A percentile compares a stretch with the other conserved stretches of the same genome.
Conservation (phyloP, 805 yeast genomes). For the Yarrowia sp. region DNA sequence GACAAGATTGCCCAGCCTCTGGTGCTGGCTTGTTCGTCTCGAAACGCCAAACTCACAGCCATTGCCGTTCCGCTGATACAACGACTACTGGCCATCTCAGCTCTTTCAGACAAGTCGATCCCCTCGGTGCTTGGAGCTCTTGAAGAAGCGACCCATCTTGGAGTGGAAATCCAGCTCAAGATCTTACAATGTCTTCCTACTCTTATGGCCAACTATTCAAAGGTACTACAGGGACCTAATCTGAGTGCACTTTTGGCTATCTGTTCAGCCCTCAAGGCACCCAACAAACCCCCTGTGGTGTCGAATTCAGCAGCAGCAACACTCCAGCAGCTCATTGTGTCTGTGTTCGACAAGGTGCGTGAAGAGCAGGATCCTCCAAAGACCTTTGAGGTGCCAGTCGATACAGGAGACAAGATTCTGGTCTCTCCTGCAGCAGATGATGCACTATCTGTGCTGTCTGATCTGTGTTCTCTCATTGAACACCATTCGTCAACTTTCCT, state of each 20-base stretch:
- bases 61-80: slow-evolving; percentile 72
- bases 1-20: slow-evolving; percentile 67
- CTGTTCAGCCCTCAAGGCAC: slow-evolving; percentile 68
- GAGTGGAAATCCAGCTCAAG: slow-evolving; percentile 81
- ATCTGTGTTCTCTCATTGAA: slow-evolving; percentile 67
- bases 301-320: slow-evolving; percentile 92
- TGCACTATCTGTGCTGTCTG: slow-evolving; percentile 66
- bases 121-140: slow-evolving; percentile 63
- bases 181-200: slow-evolving; percentile 80
- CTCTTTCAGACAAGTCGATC: slow-evolving; percentile 53
- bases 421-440: slow-evolving; percentile 62
- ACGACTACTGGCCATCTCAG: slow-evolving; percentile 52
- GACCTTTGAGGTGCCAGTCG: slow-evolving; percentile 45
- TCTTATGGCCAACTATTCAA: slow-evolving; percentile 62
- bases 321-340: slow-evolving; percentile 75
- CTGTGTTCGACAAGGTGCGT: slow-evolving; percentile 66
- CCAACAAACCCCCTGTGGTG: slow-evolving; percentile 72
- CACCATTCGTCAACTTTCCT: slow-evolving; percentile 51
- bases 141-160: slow-evolving; percentile 68
- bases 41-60: slow-evolving; percentile 70
- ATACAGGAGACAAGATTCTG: slow-evolving; percentile 44
- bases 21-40: slow-evolving; percentile 65
- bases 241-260: slow-evolving; percentile 61
- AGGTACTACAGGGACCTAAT: slow-evolving; percentile 52
- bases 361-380: slow-evolving; percentile 39